phyloP scores from a whole-genome alignment of 306 rosid species.

The Prunus davidiana region DNA sequence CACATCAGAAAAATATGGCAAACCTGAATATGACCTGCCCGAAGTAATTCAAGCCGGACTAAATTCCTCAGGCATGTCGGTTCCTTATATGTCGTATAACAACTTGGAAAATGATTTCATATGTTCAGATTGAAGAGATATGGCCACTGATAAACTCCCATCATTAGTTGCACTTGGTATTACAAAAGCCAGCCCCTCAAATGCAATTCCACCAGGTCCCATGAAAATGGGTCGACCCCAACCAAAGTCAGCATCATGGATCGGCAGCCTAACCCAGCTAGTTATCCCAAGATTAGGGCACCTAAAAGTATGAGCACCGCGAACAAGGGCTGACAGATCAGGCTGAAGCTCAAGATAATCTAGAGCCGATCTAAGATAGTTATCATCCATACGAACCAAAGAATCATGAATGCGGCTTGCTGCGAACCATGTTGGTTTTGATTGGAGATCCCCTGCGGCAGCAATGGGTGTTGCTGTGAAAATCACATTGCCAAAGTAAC shows the following conservation, averaged over 20 bases:
- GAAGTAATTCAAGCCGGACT: not conserved
- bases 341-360: constrained; percentile 86
- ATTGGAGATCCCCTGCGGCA: constrained; percentile 56
- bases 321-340: constrained; percentile 72
- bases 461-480: constrained; percentile 79
- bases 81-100: constrained; percentile 23
- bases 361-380: constrained; percentile 75
- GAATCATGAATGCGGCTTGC: constrained; percentile 75
- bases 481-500: constrained; percentile 86
- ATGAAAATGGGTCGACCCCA: constrained; percentile 95
- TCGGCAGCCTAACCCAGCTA: constrained; percentile 89
- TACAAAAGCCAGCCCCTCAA: constrained; percentile 71
- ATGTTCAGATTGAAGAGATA: constrained; percentile 25
- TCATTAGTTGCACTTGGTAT: constrained; percentile 60
- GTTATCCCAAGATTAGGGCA: constrained; percentile 94
- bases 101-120: constrained; percentile 24
- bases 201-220: constrained; percentile 96
- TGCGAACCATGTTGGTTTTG: constrained; percentile 80
- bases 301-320: constrained; percentile 77
- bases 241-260: constrained; percentile 92
- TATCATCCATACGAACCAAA: constrained; percentile 57
- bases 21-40: not conserved
- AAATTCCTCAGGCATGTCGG: constrained; percentile 3
- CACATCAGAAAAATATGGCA: constrained; percentile 25
- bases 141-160: constrained; percentile 25